Base-by-base conservation (phyloP, 2,329 filamentous ascomycete genomes). In the Colletotrichum musicola region DNA sequence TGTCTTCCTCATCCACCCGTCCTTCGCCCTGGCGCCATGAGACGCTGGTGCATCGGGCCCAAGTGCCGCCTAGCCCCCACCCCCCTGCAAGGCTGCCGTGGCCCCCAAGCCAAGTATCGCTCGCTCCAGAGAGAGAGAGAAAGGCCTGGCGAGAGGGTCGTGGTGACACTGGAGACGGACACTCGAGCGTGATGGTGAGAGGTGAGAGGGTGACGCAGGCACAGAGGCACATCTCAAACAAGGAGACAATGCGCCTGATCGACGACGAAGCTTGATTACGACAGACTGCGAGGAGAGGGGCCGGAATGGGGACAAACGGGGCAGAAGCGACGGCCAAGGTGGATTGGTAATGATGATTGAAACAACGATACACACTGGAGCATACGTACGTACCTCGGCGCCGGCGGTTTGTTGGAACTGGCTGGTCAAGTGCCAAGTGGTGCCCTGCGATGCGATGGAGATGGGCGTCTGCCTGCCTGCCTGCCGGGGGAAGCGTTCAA, bases 211-310 rank as follows among this genome's bases (percentile, higher is more conserved):
- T 66, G 50, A 69, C 62, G 49, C 66, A 60, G 50, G 44, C 35
- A 35, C 53, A 35, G 25, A 25, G 49, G 58, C 49, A 50, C 63
- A 50, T 46, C 51, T 40, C 49, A 57, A 51, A 40, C 62, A 46
- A 12, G 57, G 38, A 66, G 56, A 66, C 55, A 66, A 44, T 57
- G 66, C 56, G 30, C 55, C 51, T 61, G 57, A 61, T 61, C 30
- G 62, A 56, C 66, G 47, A 58, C 60, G 53, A 58, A 58, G 60
- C 46, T 68, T 58, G 64, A 49, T 57, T 67, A 57, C 59, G 35
- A 64, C 53, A 50, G 56, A 50, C 44, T 16, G 25, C 44, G 47
- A 20, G 58, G 59, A 18, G 42, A 62, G 50, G 50, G 50, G 63
- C 63, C 63, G 63, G 35, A 22, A 66, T 66, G 63, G 58, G 22